A percentile compares a stretch with the other conserved stretches of the same genome.
Conservation (phyloP, 1,284 basidiomycete genomes). For the Moesziomyces sp. region DNA sequence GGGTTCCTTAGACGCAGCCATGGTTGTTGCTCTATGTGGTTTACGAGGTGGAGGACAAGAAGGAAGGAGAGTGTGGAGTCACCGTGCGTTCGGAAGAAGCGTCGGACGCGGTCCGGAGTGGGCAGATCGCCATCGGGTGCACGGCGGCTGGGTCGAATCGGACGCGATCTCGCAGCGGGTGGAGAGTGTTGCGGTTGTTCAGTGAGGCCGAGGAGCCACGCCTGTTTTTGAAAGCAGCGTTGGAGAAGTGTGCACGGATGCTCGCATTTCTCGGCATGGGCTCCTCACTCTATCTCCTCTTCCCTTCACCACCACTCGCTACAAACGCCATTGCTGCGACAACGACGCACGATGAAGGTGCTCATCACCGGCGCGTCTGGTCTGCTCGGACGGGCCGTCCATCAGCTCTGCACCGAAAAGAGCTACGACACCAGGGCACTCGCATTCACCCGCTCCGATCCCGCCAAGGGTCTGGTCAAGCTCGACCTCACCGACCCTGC, state of each 20-base stretch:
- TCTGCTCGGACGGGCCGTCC: constrained; percentile 70
- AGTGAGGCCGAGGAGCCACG: background rate
- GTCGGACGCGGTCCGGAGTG: constrained; percentile 9
- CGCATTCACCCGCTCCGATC: constrained; percentile 69
- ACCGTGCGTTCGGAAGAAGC: background rate
- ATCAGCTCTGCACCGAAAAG: constrained; percentile 35
- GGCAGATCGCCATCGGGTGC: background rate
- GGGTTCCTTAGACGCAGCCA: constrained; percentile 14
- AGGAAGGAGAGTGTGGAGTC: background rate
- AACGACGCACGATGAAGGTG: constrained; percentile 48
- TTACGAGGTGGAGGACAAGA: background rate
- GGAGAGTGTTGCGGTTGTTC: background rate
- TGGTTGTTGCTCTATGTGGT: constrained; percentile 1
- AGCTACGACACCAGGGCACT: constrained; percentile 60
- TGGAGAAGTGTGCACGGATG: constrained; percentile 8
- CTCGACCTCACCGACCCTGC: constrained; percentile 70
- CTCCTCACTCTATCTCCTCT: background rate
- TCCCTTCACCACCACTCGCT: constrained; percentile 1
- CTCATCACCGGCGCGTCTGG: constrained; percentile 71
- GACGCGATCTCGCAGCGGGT: background rate
- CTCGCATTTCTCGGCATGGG: background rate
- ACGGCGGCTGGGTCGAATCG: too few relatives aligned
- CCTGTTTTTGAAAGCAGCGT: background rate
- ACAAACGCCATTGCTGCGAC: background rate
- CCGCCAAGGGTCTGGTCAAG: constrained; percentile 65